Conservation (phyloP, 2,329 filamentous ascomycete species). For the Paraphaeosphaeria minitans region DNA sequence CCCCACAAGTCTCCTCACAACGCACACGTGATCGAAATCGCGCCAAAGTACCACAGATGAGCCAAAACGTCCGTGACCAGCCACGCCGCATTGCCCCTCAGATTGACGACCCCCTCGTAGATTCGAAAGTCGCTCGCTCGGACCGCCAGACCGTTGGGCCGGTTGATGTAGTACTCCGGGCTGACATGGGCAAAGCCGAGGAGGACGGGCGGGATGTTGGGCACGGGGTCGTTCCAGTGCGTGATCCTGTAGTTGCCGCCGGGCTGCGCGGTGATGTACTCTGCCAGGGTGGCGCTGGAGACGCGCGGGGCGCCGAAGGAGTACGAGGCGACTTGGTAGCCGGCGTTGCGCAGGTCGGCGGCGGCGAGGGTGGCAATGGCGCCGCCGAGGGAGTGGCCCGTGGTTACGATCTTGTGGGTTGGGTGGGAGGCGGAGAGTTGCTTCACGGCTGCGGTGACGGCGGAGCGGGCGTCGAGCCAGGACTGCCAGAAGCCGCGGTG, state of each 20-base stretch:
- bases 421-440: constrained; percentile 55
- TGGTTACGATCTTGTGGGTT: constrained; percentile 59
- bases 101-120: constrained; percentile 28
- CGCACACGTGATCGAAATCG: constrained; percentile 19
- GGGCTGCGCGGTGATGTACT: constrained; percentile 61
- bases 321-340: constrained; percentile 49
- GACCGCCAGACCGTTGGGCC: constrained; percentile 27
- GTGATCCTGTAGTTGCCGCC: constrained; percentile 68
- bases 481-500: constrained; percentile 65
- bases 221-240: constrained; percentile 70
- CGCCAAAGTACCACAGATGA: constrained; percentile 46
- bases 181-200: constrained; percentile 69
- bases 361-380: constrained; percentile 67
- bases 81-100: constrained; percentile 39
- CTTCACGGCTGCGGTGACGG: constrained; percentile 53
- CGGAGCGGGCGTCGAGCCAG: constrained; percentile 60
- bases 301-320: constrained; percentile 71
- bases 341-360: constrained; percentile 50
- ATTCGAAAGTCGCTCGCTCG: constrained; percentile 28
- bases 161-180: constrained; percentile 66
- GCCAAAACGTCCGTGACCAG: constrained; percentile 36
- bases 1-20: neutral
- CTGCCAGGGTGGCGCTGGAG: constrained; percentile 63
- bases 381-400: constrained; percentile 72
- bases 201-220: constrained; percentile 65